Evolutionary conservation across 495 filamentous ascomycete species (phyloP), one percentile per base, ranked within the genome.

Genomic region (Oidiodendron maius): DNA sequence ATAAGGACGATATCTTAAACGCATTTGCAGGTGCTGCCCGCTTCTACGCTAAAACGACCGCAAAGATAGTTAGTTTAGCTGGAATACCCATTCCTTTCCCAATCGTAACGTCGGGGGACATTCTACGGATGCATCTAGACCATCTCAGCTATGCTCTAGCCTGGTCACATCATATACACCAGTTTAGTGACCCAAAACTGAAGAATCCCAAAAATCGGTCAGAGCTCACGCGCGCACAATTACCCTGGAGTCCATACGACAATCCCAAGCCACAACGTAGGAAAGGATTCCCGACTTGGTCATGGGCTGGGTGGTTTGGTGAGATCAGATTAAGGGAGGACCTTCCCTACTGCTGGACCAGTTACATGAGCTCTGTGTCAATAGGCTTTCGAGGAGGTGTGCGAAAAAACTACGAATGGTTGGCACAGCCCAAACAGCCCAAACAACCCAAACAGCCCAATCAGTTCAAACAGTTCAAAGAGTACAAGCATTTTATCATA

Each of bases 11-110:
- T 48, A 44, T 52, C 15, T 54, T 61, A 20, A 42, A 50, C 25
- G 60, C 60, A 10, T 60, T 60, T 38, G 50, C 53, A 12, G 59
- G 53, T 24, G 53, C 61, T 12, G 50, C 56, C 22, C 38, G 55
- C 21, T 55, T 53, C 51, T 53, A 53, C 17, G 51, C 51, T 40
- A 53, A 42, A 44, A 53, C 51, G 45, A 44, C 44, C 18, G 51
- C 51, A 40, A 53, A 30, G 37, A 53, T 53, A 20, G 51, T 42
- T 24, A 53, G 51, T 38, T 22, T 53, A 40, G 44, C 51, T 25
- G 51, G 51, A 20, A 48, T 51, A 28, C 37, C 45, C 46, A 46
- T 45, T 38, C 49, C 44, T 26, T 54, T 32, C 28, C 28, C 28
- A 32, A 32, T 32, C 28, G 28, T n/a, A 32, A 32, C n/a, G 28